Evolutionary conservation across 108 stramenopile species (phyloP).

Genomic region (Conticribra guillardii): DNA sequence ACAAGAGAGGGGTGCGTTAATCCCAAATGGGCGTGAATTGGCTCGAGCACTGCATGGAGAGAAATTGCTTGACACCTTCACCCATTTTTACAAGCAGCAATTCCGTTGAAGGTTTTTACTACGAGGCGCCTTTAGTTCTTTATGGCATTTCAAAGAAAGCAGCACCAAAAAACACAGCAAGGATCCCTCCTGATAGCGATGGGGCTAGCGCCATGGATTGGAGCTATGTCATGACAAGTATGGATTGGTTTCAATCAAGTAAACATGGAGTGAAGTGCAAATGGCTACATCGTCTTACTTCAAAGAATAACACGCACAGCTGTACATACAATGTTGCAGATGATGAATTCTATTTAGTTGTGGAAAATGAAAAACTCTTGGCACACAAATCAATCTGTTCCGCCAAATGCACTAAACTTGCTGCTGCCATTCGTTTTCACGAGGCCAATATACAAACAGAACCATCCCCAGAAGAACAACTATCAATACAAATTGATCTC

Average conservation of each 20-base stretch:
- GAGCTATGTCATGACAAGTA: slow-evolving; percentile 23
- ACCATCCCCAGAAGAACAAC: slow-evolving; percentile 6
- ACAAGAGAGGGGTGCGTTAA: slow-evolving; percentile 16
- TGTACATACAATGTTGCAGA: slow-evolving; percentile 4
- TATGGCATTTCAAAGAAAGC: slow-evolving; percentile 15
- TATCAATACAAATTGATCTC: slow-evolving; percentile 44
- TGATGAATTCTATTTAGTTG: slow-evolving; percentile 47
- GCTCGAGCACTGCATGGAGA: slow-evolving; percentile 25
- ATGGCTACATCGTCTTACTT: slow-evolving; percentile 9
- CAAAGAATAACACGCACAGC: too few species aligned
- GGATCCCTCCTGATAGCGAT: too few species aligned
- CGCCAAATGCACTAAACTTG: slow-evolving; percentile 70
- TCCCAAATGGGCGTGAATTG: slow-evolving; percentile 31
- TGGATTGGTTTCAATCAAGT: slow-evolving; percentile 19
- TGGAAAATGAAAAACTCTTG: slow-evolving; percentile 50
- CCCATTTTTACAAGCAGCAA: not conserved
- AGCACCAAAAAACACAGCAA: slow-evolving; percentile 13
- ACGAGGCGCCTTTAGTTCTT: slow-evolving; percentile 8
- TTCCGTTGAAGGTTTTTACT: slow-evolving; percentile 1
- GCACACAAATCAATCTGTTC: slow-evolving; percentile 63
- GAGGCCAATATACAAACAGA: slow-evolving; percentile 33
- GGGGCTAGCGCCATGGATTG: slow-evolving; percentile 19
- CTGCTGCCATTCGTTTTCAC: slow-evolving; percentile 74
- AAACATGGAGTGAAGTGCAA: slow-evolving; percentile 21
- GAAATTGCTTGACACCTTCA: not conserved